phyloP scores from a whole-genome alignment of 2,329 filamentous ascomycete genomes.

The Orbilia blumenaviensis region DNA sequence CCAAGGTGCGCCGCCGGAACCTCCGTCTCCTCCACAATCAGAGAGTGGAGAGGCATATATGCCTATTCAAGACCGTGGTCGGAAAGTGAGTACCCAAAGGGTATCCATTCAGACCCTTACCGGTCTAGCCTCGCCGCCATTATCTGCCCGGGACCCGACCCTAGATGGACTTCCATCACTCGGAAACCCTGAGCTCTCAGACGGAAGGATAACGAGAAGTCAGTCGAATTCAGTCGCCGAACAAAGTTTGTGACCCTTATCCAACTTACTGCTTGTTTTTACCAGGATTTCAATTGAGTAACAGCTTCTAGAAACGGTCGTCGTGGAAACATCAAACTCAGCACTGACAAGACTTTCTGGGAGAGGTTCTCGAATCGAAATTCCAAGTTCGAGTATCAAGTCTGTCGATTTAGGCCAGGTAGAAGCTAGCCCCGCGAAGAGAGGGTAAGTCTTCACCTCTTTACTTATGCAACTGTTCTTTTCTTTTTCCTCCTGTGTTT shows the following conservation, averaged over 20 bases:
- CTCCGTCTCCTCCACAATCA: conserved; percentile 14
- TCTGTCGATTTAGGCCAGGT: too few species aligned
- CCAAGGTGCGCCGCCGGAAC: background rate
- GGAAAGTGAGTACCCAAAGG: background rate
- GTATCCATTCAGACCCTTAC: background rate
- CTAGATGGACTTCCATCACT: background rate
- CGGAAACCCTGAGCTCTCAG: background rate
- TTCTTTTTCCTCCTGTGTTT: background rate
- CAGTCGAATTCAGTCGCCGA: background rate
- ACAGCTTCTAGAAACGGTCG: background rate
- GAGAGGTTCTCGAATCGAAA: too few species aligned
- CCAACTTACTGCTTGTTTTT: background rate
- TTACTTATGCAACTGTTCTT: background rate
- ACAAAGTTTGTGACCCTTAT: background rate
- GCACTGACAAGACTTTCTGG: too few species aligned
- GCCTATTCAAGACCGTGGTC: background rate
- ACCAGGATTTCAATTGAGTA: background rate
- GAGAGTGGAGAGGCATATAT: background rate
- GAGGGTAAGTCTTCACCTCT: background rate
- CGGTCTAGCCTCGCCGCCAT: background rate
- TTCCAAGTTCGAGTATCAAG: too few species aligned
- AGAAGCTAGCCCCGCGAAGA: too few species aligned
- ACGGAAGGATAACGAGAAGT: conserved; percentile 2
- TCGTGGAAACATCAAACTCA: too few species aligned
- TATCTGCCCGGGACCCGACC: background rate